phyloP scores from a whole-genome alignment of 2,329 filamentous ascomycete genomes.

The Aspergillus sp. region DNA sequence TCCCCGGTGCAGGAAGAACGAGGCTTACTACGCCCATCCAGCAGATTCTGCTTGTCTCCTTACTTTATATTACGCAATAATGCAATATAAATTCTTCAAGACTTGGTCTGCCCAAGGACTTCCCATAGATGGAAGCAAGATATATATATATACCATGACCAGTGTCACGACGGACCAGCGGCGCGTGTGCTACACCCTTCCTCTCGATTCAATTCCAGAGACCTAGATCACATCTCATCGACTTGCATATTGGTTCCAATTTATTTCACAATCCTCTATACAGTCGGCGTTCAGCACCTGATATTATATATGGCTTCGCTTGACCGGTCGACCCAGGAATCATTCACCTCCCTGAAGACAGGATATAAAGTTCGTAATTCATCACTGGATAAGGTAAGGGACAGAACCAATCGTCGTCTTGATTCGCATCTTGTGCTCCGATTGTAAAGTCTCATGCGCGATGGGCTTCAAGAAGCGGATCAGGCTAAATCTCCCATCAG shows the following conservation, averaged over 20 bases:
- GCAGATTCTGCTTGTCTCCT: conserved; percentile 8
- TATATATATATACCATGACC: conserved; percentile 2
- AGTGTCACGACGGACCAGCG: neutral
- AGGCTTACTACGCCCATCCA: conserved; percentile 6
- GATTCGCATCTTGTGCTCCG: neutral
- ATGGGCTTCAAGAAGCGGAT: conserved; percentile 2
- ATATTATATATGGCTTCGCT: conserved; percentile 1
- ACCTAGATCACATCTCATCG: neutral
- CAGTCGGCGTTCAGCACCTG: conserved; percentile 3
- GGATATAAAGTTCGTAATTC: neutral
- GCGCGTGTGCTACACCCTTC: conserved; percentile 2
- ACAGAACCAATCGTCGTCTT: conserved; percentile 3
- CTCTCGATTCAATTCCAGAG: conserved; percentile 2
- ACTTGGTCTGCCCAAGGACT: conserved; percentile 1
- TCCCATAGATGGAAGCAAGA: conserved; percentile 1
- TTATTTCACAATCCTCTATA: conserved; percentile 8
- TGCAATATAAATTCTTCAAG: conserved; percentile 4
- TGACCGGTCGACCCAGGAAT: neutral
- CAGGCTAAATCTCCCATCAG: neutral
- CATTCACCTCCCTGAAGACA: neutral
- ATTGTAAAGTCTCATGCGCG: neutral
- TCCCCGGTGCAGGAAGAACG: conserved; percentile 1
- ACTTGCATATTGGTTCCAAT: conserved; percentile 3
- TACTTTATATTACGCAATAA: conserved; percentile 6
- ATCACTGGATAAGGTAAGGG: conserved; percentile 1